Evolutionary conservation across 371 early-diverging fungal species (phyloP).

Genomic region (Chytridium lagenaria): DNA sequence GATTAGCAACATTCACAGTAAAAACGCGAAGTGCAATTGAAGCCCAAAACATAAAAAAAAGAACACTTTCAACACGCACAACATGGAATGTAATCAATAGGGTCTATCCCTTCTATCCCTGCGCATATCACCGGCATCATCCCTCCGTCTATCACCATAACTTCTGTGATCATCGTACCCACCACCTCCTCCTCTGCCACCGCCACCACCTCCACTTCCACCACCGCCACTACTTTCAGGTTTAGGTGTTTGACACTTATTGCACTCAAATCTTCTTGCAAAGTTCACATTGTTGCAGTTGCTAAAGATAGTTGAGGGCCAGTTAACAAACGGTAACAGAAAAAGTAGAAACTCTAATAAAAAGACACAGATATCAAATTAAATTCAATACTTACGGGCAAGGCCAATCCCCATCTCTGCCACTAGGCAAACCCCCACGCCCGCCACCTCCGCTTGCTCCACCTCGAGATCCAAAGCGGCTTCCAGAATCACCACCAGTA

Average conservation of each 20-base stretch:
- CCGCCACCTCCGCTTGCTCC: conserved; percentile 46
- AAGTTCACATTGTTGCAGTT: conserved; percentile 1
- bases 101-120: conserved; percentile 25
- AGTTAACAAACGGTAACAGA: too few relatives aligned
- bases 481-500: conserved; percentile 38
- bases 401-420: conserved; percentile 31
- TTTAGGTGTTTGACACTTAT: conserved; percentile 11
- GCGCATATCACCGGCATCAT: conserved; percentile 16
- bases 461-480: conserved; percentile 28
- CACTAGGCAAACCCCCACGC: conserved; percentile 30
- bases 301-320: background rate
- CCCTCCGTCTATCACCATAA: conserved; percentile 21
- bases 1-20: too few relatives aligned
- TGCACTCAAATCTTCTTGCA: conserved; percentile 16
- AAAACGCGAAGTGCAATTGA: too few relatives aligned
- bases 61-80: too few relatives aligned
- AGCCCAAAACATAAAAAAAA: too few relatives aligned
- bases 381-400: background rate
- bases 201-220: conserved; percentile 21
- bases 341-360: background rate
- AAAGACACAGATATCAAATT: background rate
- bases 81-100: conserved; percentile 20
- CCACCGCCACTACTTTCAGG: conserved; percentile 15
- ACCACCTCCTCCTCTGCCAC: conserved; percentile 23
- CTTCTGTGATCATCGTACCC: conserved; percentile 13